Base-by-base conservation (phyloP, 2,329 filamentous ascomycete genomes). In the Daldinia sp. region DNA sequence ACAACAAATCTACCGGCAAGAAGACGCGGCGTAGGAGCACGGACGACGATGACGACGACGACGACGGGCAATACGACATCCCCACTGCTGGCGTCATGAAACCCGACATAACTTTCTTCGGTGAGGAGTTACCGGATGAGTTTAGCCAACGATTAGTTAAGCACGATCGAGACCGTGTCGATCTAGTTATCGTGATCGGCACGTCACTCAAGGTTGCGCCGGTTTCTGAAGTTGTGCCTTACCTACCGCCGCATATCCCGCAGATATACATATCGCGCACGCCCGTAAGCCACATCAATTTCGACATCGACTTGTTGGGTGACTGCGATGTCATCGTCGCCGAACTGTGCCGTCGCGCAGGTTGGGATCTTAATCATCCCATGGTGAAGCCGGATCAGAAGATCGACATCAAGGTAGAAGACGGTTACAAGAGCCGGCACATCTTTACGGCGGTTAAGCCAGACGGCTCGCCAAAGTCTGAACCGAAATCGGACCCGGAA, bases 61-160 rank as follows among this genome's bases (percentile, higher is more conserved):
- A 80, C 66, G 77, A 86, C 10, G 84, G 81, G 17, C 81, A 87
- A 57, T 87, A 90, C 73, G 83, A 89, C 68, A 86, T 91, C 35
- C 87, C 88, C 1, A 82, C 84, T 48, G 85, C 88, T 2, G 93
- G 92, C 58, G 88, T 96, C 74, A 96, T 96, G 93, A 97, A 91
- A 83, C 95, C 95, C 7, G 94, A 98, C 79, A 98, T 99, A 74
- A 98, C 93, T 47, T 98, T 99, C 81, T 98, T 98, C 73, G 94
- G 94, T 70, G 95, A 99, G 79, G 85, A 89, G 51, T 88, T 99
- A 1, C 94, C 94, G 0, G 88, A 92, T 70, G 86, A 87, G 69
- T 99, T 99, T 77, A 91, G 90, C 59, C 82, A 87, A 50, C 90
- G 94, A 6, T 85, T 98, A 11, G 87, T 91, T n/a, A 84, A 92